Base-by-base conservation (phyloP, 371 early-diverging fungal species). In the Mucor ambiguus region DNA sequence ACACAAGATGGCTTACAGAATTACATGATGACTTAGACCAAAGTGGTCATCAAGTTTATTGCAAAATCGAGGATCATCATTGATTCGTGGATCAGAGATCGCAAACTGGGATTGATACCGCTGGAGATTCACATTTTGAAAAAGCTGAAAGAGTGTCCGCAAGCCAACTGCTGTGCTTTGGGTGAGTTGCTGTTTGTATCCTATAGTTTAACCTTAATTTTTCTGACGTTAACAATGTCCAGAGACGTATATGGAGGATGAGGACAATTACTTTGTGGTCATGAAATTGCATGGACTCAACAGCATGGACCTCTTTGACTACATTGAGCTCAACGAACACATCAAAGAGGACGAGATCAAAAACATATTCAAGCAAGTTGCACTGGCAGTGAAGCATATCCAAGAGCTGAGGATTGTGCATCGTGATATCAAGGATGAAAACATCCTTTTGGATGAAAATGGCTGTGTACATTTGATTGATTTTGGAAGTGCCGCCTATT, bases 361-460 rank as follows among this genome's bases (percentile, higher is more conserved):
- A 41, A 64, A 60, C 8, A 87, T 91, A 3, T 90, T 90, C 62
- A 66, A 68, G 29, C 91, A 89, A 67, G 76, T 87, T 26, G 79
- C 81, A 14, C 69, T 77, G 24, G 90, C 87, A 1, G 79, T 93
- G 6, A 60, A 77, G 38, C 89, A 91, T 69, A 56, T 91, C n/a
- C 92, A 92, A 68, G 63, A 71, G 7, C 72, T 79, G 55, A 76
- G 79, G n/a, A 88, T 94, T 64, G 88, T 92, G 12, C 94, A 94
- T 67, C 71, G 94, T 33, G 87, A 86, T 61, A 86, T 87, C 59
- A 86, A 89, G 70, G 91, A 91, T 61, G 90, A 91, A 69, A 91
- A 90, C 63, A 79, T 91, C 37, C 80, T 91, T 61, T 63, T 90
- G 32, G 85, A 85, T 66, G 76, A 83, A 29, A 54, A 77, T 35